Base-by-base conservation (phyloP, 2,329 filamentous ascomycete species). In the Aspergillus floridensis region DNA sequence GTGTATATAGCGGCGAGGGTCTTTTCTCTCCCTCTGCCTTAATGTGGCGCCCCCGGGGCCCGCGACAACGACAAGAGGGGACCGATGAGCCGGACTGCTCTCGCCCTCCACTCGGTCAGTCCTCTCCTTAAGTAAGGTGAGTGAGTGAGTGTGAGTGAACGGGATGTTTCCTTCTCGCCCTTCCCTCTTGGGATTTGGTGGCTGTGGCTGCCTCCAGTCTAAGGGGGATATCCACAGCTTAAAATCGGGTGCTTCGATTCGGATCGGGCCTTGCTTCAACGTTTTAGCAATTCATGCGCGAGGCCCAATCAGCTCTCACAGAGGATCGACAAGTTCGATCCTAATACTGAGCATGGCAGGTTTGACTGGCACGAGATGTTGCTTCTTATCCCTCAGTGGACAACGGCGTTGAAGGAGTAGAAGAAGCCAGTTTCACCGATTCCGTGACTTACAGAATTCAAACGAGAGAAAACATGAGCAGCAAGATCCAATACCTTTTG, bases 181-280 rank as follows among this genome's bases (percentile, higher is more conserved):
- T 44, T 44, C 16, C 38, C n/a, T 44, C 38, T 44, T 19, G 38
- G 38, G 16, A 44, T 12, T 54, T 54, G 44, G 52, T 54, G 38
- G 52, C 41, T 47, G 52, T 54, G 52, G 52, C 38, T 54, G 38
- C 52, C 52, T 54, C 52, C 24, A 47, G 38, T 41, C 38, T 46
- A 54, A 14, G 46, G 38, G 38, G 16, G 10, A 54, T 47, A 48
- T 54, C 52, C 52, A 54, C 52, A 48, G 52, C n/a, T 54, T 54
- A 35, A 35, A 53, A 54, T 32, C 46, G 24, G 52, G 52, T 32
- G 52, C 38, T 54, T 41, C 52, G 52, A 54, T 54, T 41, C 52
- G 52, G 52, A 54, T 54, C 52, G 52, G 52, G 52, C 52, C 52
- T 54, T 54, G 52, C 52, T 54, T 54, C 52, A 48, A 54, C 24